Base-by-base conservation (phyloP, 257 asterid species). In the Solanum bulbocastanum region DNA sequence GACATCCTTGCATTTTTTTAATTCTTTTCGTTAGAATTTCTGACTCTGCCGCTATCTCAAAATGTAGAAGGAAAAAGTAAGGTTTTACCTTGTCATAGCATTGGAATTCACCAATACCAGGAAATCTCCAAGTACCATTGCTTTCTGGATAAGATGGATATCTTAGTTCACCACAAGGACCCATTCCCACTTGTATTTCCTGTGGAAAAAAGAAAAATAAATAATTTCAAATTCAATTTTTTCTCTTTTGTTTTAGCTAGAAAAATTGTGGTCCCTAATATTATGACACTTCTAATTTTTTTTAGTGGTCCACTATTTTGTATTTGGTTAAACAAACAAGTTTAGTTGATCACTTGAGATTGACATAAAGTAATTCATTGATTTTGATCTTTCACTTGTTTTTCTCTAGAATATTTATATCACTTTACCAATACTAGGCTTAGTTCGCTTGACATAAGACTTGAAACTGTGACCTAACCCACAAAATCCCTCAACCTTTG, bases 81-180 rank as follows among this genome's bases (percentile, higher is more conserved):
- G 1, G 46, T 46, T 56, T 20, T 91, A 96, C 98, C 98, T 94
- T 94, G 91, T 95, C 98, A 39, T 94, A 94, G 91, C 98, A 95
- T 82, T 96, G 99, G 87, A 95, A 96, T 92, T 95, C 99, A 27
- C 98, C 98, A 40, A 96, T 94, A 89, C 98, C 98, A 3, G 98
- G 98, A 84, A 94, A 95, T 84, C 92, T 93, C 99, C 98, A 95
- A 40, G 98, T 93, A n/a, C 98, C 98, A 30, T 97, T 95, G 92
- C 94, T 93, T 92, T 94, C 98, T 85, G 98, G 98, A 86, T 97
- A 97, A 75, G 99, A 94, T 87, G 98, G 99, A 91, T 97, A 97
- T 91, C 99, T 96, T 75, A 96, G 92, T 92, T 97, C 98, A 88
- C 99, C 98, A 86, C 98, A 95, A 56, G 99, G 99, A 86, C 99